Evolutionary conservation across 257 asterid genomes (phyloP).

Genomic region (Lantana camara): DNA sequence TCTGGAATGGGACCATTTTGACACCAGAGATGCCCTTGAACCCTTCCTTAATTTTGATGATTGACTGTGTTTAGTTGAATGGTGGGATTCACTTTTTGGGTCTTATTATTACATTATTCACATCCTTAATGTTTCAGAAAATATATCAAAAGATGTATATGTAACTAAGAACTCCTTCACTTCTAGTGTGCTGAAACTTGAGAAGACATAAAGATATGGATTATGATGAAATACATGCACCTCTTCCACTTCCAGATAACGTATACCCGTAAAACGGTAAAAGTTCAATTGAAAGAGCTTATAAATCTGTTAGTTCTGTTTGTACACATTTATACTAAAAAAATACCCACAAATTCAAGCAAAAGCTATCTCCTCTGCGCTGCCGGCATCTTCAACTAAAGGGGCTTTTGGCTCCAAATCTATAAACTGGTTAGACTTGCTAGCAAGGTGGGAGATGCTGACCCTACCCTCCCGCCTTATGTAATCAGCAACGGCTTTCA

Average conservation of each 20-base stretch:
- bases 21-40: background rate
- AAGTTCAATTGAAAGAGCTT: constrained; percentile 2
- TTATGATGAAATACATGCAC: background rate
- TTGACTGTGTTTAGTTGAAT: no score
- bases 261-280: constrained; percentile 10
- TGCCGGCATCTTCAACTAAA: constrained; percentile 56
- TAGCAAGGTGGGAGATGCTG: constrained; percentile 91
- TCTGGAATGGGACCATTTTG: background rate
- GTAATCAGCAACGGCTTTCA: constrained; percentile 97
- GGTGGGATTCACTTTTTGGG: no score
- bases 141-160: no score
- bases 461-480: constrained; percentile 92
- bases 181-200: no score
- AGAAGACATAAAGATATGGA: no score
- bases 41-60: background rate
- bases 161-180: no score
- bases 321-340: constrained; percentile 6
- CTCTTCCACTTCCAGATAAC: background rate
- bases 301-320: background rate
- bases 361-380: constrained; percentile 57
- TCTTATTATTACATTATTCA: no score
- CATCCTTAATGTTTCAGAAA: no score
- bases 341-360: constrained; percentile 36
- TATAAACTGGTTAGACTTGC: constrained; percentile 94
- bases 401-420: constrained; percentile 84